Base-by-base conservation (phyloP, 1,139 yeast genomes). In the Magnusiomyces magnusii region DNA sequence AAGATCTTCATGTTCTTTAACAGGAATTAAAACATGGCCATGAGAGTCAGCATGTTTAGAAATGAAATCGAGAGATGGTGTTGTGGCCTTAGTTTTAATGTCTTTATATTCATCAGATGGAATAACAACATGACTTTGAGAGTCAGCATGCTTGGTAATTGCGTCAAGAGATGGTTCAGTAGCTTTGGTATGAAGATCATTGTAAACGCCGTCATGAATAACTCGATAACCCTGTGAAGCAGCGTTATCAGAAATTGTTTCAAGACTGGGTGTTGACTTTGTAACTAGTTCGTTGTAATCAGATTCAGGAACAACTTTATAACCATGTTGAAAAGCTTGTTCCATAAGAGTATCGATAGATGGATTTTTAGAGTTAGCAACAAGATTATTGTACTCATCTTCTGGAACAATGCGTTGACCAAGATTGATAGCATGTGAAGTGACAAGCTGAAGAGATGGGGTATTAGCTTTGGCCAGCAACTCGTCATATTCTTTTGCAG, bases 31-130 rank as follows among this genome's bases (percentile, higher is more conserved):
- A 23, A 47, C 47, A 51, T 67, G 68, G 3, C 76, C 77, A 27
- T 72, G 64, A 5, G 68, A 62, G 49, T 76, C 70, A 1, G 84
- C 84, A 66, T 77, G 80, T 7, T 73, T 69, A 62, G 79, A 79
- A 27, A 82, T 72, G 52, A 78, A 79, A n/a, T 62, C 67, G 55
- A 62, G 62, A 2, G 67, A 60, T 2, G 71, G 71, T 39, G 66
- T 59, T 10, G 65, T 65, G 1, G 66, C 64, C 47, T 60, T 60
- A 41, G 64, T 59, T 34, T 23, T 64, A 57, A 76, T 63, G 1
- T 65, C 60, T 10, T 58, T 57, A 19, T 70, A 41, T 1, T 71
- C 61, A 21, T 76, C 75, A 2, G 63, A 51, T 9, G 65, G 47
- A 2, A 70, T 28, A 19, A 55, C 53, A 9, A 47, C 34, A 39